Evolutionary conservation across 768 basidiomycete species (phyloP), one percentile per base, ranked within the genome.

Genomic region (Lyophyllum decastes): DNA sequence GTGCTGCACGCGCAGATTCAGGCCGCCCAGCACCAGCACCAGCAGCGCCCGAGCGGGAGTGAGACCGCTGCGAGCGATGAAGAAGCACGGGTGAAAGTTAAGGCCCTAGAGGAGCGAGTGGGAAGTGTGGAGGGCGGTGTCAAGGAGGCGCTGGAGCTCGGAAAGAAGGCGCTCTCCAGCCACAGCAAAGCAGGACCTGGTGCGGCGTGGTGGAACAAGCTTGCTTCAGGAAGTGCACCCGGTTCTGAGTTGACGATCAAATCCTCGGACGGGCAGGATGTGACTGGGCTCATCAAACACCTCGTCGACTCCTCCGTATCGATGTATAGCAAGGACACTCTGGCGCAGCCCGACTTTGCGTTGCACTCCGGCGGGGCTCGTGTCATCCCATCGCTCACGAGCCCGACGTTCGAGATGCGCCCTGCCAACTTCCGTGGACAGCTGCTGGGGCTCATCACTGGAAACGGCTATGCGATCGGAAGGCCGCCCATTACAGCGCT

Each of bases 341-440:
- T 97, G 38, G 92, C 86, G 1, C 86, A 85, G 41, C 77, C 90
- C 0, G 96, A 99, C 72, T 95, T 84, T 66, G 96, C 97, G 0
- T 75, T 94, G 4, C 87, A 88, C 69, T 90, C 92, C 14, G 85
- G 83, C 6, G 96, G 96, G 2, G 96, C 85, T 2, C 77, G 84
- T 0, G 77, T 94, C 60, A 87, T 97, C 45, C 94, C 94, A 0
- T 81, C 82, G 2, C 83, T 96, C 58, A 98, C 96, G 0, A 89
- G 89, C 41, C 78, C 81, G n/a, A 91, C 93, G 6, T 82, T 88
- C 55, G 86, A 90, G 64, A 72, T 93, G 55, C 77, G 76, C 24
- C 87, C 89, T 0, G 67, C 72, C 4, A 79, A 77, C 2, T 57
- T 88, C 56, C 71, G 74, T 4, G 73, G 77, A 6, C 76, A 85